These are phyloP conservation scores for Nadsonia starkeyi-henricii DNA, from an alignment of 1,139 yeast species.

Conservation along the genomic window DNA sequence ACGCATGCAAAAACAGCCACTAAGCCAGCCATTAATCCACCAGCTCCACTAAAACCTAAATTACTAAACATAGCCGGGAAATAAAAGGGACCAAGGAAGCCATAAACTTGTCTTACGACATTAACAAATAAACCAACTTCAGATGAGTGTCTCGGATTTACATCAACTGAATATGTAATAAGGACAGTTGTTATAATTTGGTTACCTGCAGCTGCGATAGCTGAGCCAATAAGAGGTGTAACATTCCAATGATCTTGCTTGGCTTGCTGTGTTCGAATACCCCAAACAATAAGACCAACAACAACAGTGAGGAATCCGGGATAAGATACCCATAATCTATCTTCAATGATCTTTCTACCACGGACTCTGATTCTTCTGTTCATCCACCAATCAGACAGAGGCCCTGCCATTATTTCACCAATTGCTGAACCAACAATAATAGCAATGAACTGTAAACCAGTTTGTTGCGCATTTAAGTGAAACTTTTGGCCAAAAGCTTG, in stretches of 20 bases:
- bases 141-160: slow-evolving; percentile 12
- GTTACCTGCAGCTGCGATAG: slow-evolving; percentile 19
- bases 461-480: slow-evolving; percentile 17
- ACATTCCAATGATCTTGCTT: slow-evolving; percentile 16
- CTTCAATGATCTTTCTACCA: slow-evolving; percentile 14
- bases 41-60: slow-evolving; percentile 12
- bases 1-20: background rate
- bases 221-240: slow-evolving; percentile 20
- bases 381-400: slow-evolving; percentile 22
- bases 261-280: slow-evolving; percentile 17
- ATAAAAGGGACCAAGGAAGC: slow-evolving; percentile 21
- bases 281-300: slow-evolving; percentile 20
- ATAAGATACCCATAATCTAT: slow-evolving; percentile 18
- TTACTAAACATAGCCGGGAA: slow-evolving; percentile 20
- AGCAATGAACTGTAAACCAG: slow-evolving; percentile 19
- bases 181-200: background rate
- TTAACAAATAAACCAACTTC: slow-evolving; percentile 15
- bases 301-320: slow-evolving; percentile 17
- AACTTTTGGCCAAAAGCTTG: slow-evolving; percentile 18
- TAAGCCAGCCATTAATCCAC: slow-evolving; percentile 2
- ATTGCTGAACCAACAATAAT: slow-evolving; percentile 18
- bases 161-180: slow-evolving; percentile 1
- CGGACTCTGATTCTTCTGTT: slow-evolving; percentile 10
- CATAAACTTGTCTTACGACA: slow-evolving; percentile 15
- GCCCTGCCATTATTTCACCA: slow-evolving; percentile 21